Evolutionary conservation across 225 moss, liverwort and hornwort genomes (phyloP).

Genomic region (Neckera pumila): DNA sequence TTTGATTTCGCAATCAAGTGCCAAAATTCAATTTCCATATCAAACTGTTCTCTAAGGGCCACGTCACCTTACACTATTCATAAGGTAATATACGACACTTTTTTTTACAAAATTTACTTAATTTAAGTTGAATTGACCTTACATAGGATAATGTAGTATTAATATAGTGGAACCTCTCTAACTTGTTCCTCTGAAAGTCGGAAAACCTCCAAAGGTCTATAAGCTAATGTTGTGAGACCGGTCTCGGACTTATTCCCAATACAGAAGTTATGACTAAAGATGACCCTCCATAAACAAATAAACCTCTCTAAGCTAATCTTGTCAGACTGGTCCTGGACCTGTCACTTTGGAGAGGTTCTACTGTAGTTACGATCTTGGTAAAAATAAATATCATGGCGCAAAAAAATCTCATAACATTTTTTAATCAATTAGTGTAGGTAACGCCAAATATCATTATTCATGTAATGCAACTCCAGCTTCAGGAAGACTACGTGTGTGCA

Average conservation of each 20-base stretch:
- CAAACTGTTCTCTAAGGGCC: fast-evolving
- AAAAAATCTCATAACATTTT: too few relatives aligned
- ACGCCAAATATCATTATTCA: background rate
- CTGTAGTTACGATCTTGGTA: too few relatives aligned
- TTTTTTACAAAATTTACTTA: background rate
- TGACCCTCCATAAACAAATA: too few relatives aligned
- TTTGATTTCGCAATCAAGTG: fast-evolving
- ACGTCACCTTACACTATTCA: background rate
- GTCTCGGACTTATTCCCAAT: too few relatives aligned
- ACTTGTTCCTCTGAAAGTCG: too few relatives aligned
- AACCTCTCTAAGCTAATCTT: too few relatives aligned
- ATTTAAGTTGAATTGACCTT: background rate
- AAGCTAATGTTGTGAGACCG: too few relatives aligned
- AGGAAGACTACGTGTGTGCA: background rate
- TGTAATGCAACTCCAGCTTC: background rate
- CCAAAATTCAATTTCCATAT: background rate
- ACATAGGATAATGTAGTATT: fast-evolving
- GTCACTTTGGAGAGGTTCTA: too few relatives aligned
- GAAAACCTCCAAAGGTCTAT: too few relatives aligned
- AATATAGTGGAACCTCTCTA: too few relatives aligned
- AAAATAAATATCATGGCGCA: background rate
- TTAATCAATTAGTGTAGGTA: background rate
- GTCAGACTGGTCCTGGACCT: too few relatives aligned
- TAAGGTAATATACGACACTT: fast-evolving
- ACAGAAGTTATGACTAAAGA: too few relatives aligned